phyloP scores from a whole-genome alignment of 345 rosid genomes.

The Euclidium syriacum region DNA sequence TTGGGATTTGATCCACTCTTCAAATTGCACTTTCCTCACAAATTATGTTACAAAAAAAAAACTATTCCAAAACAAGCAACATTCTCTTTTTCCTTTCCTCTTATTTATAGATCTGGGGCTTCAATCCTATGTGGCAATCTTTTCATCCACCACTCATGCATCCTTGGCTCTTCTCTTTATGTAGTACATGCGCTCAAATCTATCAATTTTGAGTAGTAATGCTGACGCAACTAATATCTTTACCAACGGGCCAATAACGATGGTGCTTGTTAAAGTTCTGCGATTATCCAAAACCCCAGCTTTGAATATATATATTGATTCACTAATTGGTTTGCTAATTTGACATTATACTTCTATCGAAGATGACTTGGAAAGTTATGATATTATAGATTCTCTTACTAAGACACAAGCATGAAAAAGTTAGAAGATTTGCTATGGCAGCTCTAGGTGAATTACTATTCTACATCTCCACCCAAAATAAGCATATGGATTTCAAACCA shows the following conservation, averaged over 20 bases:
- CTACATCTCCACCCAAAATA: slow-evolving; percentile 92
- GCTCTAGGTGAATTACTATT: slow-evolving; percentile 95
- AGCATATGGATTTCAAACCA: slow-evolving; percentile 61
- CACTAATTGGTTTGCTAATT: slow-evolving; percentile 83
- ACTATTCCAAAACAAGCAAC: too few relatives aligned
- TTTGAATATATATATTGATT: slow-evolving; percentile 86
- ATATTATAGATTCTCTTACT: slow-evolving; percentile 77
- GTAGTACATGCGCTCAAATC: too few relatives aligned
- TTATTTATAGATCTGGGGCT: too few relatives aligned
- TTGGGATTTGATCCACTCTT: too few relatives aligned
- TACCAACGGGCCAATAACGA: slow-evolving; percentile 94
- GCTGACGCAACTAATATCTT: slow-evolving; percentile 84
- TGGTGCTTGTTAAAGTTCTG: slow-evolving; percentile 85
- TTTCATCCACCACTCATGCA: too few relatives aligned
- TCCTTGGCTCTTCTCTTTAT: too few relatives aligned
- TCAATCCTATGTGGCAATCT: too few relatives aligned
- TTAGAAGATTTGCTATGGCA: slow-evolving; percentile 93
- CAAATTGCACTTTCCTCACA: too few relatives aligned
- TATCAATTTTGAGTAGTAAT: slow-evolving; percentile 74
- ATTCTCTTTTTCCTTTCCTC: too few relatives aligned
- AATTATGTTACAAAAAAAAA: too few relatives aligned
- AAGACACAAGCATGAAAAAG: slow-evolving; percentile 93
- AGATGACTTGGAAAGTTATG: slow-evolving; percentile 86
- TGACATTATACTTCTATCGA: slow-evolving; percentile 85
- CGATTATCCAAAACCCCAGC: slow-evolving; percentile 78